phyloP scores from a whole-genome alignment of 768 basidiomycete genomes.

The Boletus tylopilopsis region DNA sequence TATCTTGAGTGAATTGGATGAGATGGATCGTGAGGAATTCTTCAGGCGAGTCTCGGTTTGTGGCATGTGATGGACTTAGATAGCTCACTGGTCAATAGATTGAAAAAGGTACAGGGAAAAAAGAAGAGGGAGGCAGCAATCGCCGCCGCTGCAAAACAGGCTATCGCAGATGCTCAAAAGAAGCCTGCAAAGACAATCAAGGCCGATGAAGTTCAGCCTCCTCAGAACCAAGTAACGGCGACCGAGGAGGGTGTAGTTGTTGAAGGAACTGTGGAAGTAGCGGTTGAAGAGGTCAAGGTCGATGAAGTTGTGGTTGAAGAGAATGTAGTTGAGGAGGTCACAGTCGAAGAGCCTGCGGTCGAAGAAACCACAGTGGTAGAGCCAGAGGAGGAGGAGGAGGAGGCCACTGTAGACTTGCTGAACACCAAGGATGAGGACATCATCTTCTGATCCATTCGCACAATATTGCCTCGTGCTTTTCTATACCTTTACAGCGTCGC shows the following conservation, averaged over 20 bases:
- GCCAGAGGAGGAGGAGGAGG: slow-evolving; percentile 15
- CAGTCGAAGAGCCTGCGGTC: slow-evolving; percentile 29
- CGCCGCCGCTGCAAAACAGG: slow-evolving; percentile 27
- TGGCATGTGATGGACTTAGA: background rate
- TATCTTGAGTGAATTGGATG: slow-evolving; percentile 95
- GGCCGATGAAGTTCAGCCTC: slow-evolving; percentile 1
- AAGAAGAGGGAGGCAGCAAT: slow-evolving; percentile 80
- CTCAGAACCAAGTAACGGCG: slow-evolving; percentile 1
- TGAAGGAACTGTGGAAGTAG: slow-evolving; percentile 13
- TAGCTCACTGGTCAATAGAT: slow-evolving; percentile 39
- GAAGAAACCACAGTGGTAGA: background rate
- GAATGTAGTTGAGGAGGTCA: slow-evolving; percentile 23
- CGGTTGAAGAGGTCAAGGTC: slow-evolving; percentile 27
- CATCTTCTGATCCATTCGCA: slow-evolving; percentile 62
- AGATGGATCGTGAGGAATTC: slow-evolving; percentile 97
- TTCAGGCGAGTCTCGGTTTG: slow-evolving; percentile 56
- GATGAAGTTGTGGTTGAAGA: slow-evolving; percentile 13
- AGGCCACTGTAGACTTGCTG: slow-evolving; percentile 57
- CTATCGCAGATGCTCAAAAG: slow-evolving; percentile 2
- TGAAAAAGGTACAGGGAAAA: slow-evolving; percentile 97
- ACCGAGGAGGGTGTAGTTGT: slow-evolving; percentile 1
- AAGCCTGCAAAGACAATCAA: slow-evolving; percentile 4
- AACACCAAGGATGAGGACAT: slow-evolving; percentile 89
- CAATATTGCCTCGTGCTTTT: background rate
- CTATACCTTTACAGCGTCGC: slow-evolving; percentile 15